Evolutionary conservation across 2,329 filamentous ascomycete genomes (phyloP).

Genomic region (Coniochaeta sp.): DNA sequence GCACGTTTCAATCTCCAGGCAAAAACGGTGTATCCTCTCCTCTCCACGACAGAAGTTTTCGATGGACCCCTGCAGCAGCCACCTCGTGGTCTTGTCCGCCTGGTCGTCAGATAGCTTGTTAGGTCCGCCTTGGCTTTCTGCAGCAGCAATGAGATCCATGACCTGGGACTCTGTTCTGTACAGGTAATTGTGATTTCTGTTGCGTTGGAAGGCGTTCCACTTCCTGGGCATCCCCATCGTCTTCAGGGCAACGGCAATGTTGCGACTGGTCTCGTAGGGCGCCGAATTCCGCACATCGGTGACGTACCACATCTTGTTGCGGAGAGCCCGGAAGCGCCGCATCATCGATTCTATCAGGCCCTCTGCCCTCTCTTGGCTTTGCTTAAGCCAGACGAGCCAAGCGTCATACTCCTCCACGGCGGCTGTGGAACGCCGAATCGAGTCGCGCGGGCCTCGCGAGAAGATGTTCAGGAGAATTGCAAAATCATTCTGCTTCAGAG

Average conservation of each 20-base stretch:
- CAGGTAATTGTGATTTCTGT: constrained; percentile 53
- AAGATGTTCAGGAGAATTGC: constrained; percentile 68
- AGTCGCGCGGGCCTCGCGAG: constrained; percentile 62
- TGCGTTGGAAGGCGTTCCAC: constrained; percentile 43
- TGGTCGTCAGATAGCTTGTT: constrained; percentile 95
- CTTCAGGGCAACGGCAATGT: constrained; percentile 80
- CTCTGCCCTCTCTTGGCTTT: constrained; percentile 73
- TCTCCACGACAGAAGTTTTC: constrained; percentile 94
- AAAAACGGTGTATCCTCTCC: constrained; percentile 90
- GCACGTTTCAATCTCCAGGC: constrained; percentile 80
- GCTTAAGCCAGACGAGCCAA: constrained; percentile 78
- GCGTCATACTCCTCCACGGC: constrained; percentile 74
- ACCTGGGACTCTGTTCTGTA: constrained; percentile 79
- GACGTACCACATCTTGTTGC: constrained; percentile 99
- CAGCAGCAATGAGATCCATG: constrained; percentile 78
- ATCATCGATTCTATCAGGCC: constrained; percentile 68
- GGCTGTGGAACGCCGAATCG: constrained; percentile 60
- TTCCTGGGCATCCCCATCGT: constrained; percentile 71
- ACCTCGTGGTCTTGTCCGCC: constrained; percentile 73
- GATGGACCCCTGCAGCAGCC: constrained; percentile 74
- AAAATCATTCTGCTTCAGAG: constrained; percentile 60
- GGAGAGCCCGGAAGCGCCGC: constrained; percentile 63
- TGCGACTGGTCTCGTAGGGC: constrained; percentile 78
- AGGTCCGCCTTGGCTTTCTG: constrained; percentile 76
- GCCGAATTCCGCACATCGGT: constrained; percentile 88